Evolutionary conservation across 257 asterid genomes (phyloP).

Genomic region (Echium plantagineum): DNA sequence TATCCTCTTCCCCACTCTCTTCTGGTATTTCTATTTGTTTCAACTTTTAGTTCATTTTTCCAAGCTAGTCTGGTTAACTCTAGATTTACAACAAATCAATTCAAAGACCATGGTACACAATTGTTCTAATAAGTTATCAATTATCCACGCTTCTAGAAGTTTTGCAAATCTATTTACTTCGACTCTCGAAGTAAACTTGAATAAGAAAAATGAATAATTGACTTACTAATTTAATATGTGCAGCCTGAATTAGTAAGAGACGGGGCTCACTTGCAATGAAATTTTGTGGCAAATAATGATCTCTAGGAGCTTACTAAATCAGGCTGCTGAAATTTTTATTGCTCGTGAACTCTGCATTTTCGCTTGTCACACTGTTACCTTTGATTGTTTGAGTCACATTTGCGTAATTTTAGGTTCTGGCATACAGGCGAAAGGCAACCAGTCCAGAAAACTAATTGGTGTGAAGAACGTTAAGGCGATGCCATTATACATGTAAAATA

Average conservation of each 20-base stretch:
- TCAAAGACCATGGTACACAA: background rate
- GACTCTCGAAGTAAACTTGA: background rate
- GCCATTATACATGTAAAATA: background rate
- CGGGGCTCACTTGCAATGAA: too few relatives aligned
- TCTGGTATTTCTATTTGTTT: background rate
- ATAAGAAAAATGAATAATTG: too few relatives aligned
- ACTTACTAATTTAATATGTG: too few relatives aligned
- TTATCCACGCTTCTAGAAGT: background rate
- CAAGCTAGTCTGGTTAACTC: background rate
- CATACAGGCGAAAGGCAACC: conserved; percentile 43
- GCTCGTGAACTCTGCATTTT: too few relatives aligned
- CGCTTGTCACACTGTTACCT: background rate
- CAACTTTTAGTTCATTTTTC: background rate
- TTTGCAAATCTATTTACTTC: background rate
- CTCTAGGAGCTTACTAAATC: too few relatives aligned
- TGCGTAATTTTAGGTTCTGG: conserved; percentile 45
- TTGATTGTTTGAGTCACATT: conserved; percentile 2
- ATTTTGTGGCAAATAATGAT: background rate
- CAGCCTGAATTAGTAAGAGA: too few relatives aligned
- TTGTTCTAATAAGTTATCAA: background rate
- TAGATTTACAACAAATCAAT: background rate
- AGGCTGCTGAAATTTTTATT: too few relatives aligned
- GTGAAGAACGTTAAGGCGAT: conserved; percentile 8
- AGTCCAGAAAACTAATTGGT: conserved; percentile 10
- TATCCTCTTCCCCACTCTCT: background rate